Conservation (phyloP, 2,329 filamentous ascomycete species). For the Monosporascus sp. region DNA sequence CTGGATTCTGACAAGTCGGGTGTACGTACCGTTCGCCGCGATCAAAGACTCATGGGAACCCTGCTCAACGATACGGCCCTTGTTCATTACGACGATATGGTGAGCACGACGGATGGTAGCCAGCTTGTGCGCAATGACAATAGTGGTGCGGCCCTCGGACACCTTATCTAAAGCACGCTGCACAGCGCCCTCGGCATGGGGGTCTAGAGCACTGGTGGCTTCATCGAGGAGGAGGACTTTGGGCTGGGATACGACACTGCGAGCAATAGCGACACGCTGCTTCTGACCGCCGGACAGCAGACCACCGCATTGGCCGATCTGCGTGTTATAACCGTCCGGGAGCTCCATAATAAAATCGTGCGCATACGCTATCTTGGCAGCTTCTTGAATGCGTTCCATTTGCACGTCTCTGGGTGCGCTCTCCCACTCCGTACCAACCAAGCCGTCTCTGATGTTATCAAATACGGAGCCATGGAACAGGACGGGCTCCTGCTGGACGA, state of each 20-base stretch:
- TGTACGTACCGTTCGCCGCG: conserved; percentile 62
- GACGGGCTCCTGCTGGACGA: conserved; percentile 86
- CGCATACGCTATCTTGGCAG: conserved; percentile 81
- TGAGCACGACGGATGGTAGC: conserved; percentile 90
- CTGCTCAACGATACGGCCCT: conserved; percentile 74
- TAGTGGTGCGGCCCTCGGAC: conserved; percentile 75
- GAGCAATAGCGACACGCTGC: conserved; percentile 84
- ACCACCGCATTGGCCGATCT: conserved; percentile 77
- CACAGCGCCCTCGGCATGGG: conserved; percentile 72
- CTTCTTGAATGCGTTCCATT: conserved; percentile 63
- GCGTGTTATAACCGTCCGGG: conserved; percentile 74
- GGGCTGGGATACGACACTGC: conserved; percentile 61
- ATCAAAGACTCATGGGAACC: conserved; percentile 71
- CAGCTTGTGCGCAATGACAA: conserved; percentile 83
- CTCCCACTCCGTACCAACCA: conserved; percentile 39
- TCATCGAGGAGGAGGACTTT: conserved; percentile 68
- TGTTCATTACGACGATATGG: conserved; percentile 86
- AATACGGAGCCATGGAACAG: conserved; percentile 83
- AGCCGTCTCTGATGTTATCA: conserved; percentile 77
- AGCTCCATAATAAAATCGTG: conserved; percentile 83
- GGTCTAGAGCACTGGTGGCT: conserved; percentile 33
- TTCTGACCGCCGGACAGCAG: conserved; percentile 86
- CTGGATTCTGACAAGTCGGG: conserved; percentile 70
- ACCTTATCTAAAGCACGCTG: conserved; percentile 73
- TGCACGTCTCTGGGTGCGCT: conserved; percentile 59